These are phyloP conservation scores for Pseudogymnoascus sp. DNA, from an alignment of 2,329 filamentous ascomycete genomes.

Conservation along the genomic window DNA sequence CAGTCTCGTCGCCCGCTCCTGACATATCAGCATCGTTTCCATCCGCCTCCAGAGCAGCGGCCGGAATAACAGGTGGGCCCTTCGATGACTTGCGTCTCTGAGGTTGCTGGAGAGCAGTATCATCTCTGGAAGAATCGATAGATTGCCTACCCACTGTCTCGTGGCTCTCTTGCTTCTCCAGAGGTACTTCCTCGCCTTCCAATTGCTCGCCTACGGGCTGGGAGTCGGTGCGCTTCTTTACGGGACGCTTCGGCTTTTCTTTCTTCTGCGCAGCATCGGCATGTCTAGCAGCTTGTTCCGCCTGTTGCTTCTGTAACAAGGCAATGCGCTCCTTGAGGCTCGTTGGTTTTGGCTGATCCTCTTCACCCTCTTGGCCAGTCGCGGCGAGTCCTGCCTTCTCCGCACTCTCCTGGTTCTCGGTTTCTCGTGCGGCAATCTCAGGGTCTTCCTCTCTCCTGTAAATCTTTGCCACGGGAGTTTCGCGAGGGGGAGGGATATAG, in stretches of 20 bases:
- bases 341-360: slow-evolving; percentile 83
- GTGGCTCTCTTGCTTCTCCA: slow-evolving; percentile 41
- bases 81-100: slow-evolving; percentile 47
- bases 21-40: slow-evolving; percentile 60
- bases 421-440: slow-evolving; percentile 56
- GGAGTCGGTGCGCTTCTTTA: slow-evolving; percentile 56
- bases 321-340: slow-evolving; percentile 95
- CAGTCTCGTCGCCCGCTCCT: slow-evolving; percentile 55
- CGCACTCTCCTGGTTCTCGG: slow-evolving; percentile 57
- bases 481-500: slow-evolving; percentile 70
- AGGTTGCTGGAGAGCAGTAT: slow-evolving; percentile 34
- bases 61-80: slow-evolving; percentile 28
- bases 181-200: slow-evolving; percentile 29
- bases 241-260: slow-evolving; percentile 74
- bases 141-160: slow-evolving; percentile 43
- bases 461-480: slow-evolving; percentile 62
- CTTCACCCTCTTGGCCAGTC: slow-evolving; percentile 43
- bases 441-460: slow-evolving; percentile 87
- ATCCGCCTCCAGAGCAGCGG: slow-evolving; percentile 32
- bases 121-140: slow-evolving; percentile 37
- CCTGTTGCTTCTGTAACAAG: slow-evolving; percentile 83
- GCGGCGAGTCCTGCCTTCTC: slow-evolving; percentile 57
- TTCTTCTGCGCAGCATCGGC: slow-evolving; percentile 72
- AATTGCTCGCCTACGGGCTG: slow-evolving; percentile 32
- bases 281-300: slow-evolving; percentile 78